Conservation (phyloP, 495 filamentous ascomycete genomes). For the Daldinia decipiens region DNA sequence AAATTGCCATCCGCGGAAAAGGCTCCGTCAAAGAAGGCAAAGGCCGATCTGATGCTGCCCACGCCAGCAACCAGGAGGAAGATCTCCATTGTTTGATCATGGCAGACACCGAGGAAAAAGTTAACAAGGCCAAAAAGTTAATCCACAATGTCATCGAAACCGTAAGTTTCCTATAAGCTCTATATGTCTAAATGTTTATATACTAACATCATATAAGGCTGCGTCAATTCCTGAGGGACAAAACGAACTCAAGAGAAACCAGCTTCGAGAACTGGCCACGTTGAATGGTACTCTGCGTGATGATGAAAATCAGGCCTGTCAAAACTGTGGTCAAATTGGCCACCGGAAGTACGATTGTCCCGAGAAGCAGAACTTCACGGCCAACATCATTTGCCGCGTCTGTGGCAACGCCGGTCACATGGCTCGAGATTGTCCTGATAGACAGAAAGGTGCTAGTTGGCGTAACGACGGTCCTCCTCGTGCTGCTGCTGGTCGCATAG, state of each 20-base stretch:
- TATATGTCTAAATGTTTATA: slow-evolving; percentile 4
- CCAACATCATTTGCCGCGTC: slow-evolving; percentile 98
- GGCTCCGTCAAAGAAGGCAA: slow-evolving; percentile 99
- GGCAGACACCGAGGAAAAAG: slow-evolving; percentile 98
- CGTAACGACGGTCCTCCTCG: slow-evolving; percentile 73
- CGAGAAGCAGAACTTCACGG: slow-evolving; percentile 96
- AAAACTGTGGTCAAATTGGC: slow-evolving; percentile 99
- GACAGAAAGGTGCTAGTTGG: slow-evolving; percentile 89
- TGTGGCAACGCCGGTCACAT: slow-evolving; percentile 96
- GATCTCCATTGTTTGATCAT: slow-evolving; percentile 99
- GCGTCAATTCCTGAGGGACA: slow-evolving; percentile 98
- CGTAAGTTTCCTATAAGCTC: slow-evolving; percentile 63
- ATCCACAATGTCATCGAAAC: slow-evolving; percentile 99
- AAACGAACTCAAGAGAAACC: slow-evolving; percentile 97
- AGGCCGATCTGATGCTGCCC: slow-evolving; percentile 96
- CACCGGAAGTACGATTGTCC: slow-evolving; percentile 99
- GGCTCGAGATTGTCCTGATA: slow-evolving; percentile 92
- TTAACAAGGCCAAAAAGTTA: slow-evolving; percentile 96
- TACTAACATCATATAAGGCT: slow-evolving; percentile 68
- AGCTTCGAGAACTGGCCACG: slow-evolving; percentile 94
- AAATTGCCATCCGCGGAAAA: slow-evolving; percentile 99
- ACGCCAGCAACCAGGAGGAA: slow-evolving; percentile 99
- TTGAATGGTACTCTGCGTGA: slow-evolving; percentile 98
- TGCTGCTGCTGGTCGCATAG: slow-evolving; percentile 68
- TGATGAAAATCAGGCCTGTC: slow-evolving; percentile 98